Evolutionary conservation across 1,284 basidiomycete species (phyloP), one percentile per base, ranked within the genome.

Genomic region (Phellopilus nigrolimitatus): DNA sequence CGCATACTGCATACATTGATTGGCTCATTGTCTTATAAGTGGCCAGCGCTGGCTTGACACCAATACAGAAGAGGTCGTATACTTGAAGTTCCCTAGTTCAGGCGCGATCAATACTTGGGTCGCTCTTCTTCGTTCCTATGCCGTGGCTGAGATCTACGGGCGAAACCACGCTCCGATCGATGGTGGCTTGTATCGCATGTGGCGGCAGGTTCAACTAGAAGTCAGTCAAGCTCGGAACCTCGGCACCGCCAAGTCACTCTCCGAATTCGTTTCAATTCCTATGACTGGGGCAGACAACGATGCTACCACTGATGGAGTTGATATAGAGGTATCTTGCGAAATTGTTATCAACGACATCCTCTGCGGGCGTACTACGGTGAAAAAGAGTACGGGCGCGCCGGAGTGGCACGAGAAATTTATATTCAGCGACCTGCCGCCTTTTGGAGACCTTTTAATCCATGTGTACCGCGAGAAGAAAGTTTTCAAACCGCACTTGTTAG

Each of bases 131-230:
- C 79, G 82, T 43, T 86, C 88, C 0, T 88, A 87, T 64, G 81
- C 88, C 4, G 73, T 76, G 47, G 82, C 88, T 0, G 88, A 91
- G 63, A 78, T 87, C 46, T 88, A 88, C 60, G 87, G 87, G 9
- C 73, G 74, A 51, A 69, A 72, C 61, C 68, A 74, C 54, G 73
- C 72, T 41, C 71, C 76, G 8, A 44, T 17, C n/a, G 83, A 85
- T 56, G 85, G 84, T 36, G 87, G 87, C 4, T 76, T 84, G 15
- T 91, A 89, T 63, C 80, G 88, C 48, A 86, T 91, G 78, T 91
- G 88, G 87, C 75, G 88, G 48, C 84, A 88, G 62, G 76, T 90
- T 28, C 80, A 88, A 56, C 69, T 90, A 12, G 75, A 74, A 22
- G 71, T 88, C 46, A 71, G 82, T 30, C 82, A 86, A 66, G 87